Conservation (phyloP, 2,329 filamentous ascomycete genomes). For the Hymenoscyphus linearis region DNA sequence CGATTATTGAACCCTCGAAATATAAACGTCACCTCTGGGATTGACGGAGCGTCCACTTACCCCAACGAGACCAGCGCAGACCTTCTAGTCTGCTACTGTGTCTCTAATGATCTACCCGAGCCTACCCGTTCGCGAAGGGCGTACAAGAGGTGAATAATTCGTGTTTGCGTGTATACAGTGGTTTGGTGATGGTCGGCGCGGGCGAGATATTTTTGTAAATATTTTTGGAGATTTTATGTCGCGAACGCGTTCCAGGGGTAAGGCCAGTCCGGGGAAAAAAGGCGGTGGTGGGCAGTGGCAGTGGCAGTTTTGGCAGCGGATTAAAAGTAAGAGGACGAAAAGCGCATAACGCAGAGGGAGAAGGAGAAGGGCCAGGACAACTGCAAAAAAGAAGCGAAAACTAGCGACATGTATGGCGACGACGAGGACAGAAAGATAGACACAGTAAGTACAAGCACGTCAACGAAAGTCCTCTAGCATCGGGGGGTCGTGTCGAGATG, state of each 20-base stretch:
- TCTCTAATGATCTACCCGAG: conserved; percentile 22
- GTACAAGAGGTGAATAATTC: not conserved
- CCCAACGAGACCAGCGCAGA: conserved; percentile 54
- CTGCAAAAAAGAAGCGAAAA: not conserved
- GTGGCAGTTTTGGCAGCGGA: not conserved
- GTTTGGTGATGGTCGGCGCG: not conserved
- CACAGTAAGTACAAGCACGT: not conserved
- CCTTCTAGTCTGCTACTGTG: conserved; percentile 56
- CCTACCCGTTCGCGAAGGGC: conserved; percentile 11
- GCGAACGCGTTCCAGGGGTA: not conserved
- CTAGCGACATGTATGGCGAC: not conserved
- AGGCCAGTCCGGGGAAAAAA: not conserved
- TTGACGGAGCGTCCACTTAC: conserved; percentile 15
- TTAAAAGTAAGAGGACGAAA: not conserved
- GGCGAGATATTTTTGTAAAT: not conserved
- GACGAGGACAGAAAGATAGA: not conserved
- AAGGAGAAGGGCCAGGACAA: not conserved
- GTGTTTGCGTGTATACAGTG: no score
- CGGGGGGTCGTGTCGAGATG: not conserved
- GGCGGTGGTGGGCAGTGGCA: no score
- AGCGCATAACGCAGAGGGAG: not conserved
- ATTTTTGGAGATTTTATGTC: not conserved
- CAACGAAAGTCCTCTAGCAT: not conserved
- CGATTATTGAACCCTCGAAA: not conserved
- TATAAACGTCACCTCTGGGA: not conserved